A percentile compares a stretch with the other conserved stretches of the same genome.
Evolutionary conservation across 495 filamentous ascomycete species (phyloP).

Genomic region (Neurospora tetraspora): DNA sequence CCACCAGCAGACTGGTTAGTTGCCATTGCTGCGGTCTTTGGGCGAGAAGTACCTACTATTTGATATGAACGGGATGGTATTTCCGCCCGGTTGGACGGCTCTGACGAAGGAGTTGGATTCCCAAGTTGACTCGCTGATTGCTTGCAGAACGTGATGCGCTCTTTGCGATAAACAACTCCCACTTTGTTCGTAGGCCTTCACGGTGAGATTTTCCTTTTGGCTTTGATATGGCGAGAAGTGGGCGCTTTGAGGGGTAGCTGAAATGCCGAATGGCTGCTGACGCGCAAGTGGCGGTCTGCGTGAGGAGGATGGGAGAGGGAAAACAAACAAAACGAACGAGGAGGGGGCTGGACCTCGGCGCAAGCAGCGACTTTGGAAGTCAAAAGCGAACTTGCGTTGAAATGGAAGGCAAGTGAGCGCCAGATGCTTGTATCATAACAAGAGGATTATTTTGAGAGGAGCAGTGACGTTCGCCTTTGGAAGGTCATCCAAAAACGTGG

Average conservation of each 20-base stretch:
- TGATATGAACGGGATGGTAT: neutral
- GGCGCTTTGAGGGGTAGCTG: neutral
- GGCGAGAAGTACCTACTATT: neutral
- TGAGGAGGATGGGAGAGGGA: neutral
- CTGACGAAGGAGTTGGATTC: neutral
- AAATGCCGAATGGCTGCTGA: neutral
- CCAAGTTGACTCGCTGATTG: neutral
- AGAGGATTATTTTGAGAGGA: neutral
- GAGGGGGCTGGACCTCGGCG: neutral
- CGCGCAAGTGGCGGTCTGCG: neutral
- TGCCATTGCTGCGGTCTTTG: neutral
- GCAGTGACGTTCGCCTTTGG: neutral
- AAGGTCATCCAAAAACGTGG: neutral
- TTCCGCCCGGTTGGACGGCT: neutral
- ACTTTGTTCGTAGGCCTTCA: neutral
- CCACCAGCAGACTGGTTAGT: neutral
- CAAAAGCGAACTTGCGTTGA: neutral
- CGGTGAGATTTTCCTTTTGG: neutral
- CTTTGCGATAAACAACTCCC: neutral
- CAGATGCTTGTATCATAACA: neutral
- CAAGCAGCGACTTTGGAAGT: neutral
- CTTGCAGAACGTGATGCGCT: neutral
- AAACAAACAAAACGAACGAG: neutral
- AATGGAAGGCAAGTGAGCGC: neutral
- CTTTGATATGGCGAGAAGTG: neutral